These are phyloP conservation scores for Leishmania tarentolae DNA, from an alignment of 208 protist genomes.

Conservation along the genomic window DNA sequence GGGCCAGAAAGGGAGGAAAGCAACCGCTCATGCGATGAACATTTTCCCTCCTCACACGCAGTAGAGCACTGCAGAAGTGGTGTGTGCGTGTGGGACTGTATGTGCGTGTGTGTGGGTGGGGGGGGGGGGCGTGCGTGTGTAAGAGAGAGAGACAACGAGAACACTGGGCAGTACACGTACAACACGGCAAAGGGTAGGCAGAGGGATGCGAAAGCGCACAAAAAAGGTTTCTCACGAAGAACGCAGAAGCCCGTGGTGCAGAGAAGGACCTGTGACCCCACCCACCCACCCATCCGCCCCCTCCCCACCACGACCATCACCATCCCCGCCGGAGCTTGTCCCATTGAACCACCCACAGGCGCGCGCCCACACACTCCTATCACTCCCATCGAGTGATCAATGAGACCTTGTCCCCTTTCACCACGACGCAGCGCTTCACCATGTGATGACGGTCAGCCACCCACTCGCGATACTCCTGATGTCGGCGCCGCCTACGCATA, in stretches of 20 bases:
- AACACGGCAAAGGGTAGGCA: not conserved
- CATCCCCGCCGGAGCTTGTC: not conserved
- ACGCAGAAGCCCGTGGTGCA: not conserved
- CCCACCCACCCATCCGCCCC: not conserved
- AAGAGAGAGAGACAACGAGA: not conserved
- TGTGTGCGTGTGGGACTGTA: not conserved
- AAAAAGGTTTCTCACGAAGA: not conserved
- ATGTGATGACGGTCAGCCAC: conserved; percentile 20
- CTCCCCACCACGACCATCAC: not conserved
- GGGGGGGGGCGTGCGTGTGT: not conserved
- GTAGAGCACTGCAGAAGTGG: not conserved
- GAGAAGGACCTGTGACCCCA: not conserved
- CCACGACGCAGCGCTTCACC: conserved; percentile 16
- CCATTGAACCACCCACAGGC: not conserved
- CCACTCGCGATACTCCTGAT: conserved; percentile 29
- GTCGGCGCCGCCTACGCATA: conserved; percentile 13
- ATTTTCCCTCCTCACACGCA: not conserved
- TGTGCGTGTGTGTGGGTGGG: no score
- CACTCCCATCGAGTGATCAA: conserved; percentile 20
- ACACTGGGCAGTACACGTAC: not conserved
- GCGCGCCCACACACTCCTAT: not conserved
- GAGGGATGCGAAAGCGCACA: not conserved
- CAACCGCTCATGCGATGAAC: not conserved
- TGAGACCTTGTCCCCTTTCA: not conserved
- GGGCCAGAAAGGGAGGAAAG: not conserved